phyloP scores from a whole-genome alignment of 2,329 filamentous ascomycete species.

The Arthrobotrys musiformis region DNA sequence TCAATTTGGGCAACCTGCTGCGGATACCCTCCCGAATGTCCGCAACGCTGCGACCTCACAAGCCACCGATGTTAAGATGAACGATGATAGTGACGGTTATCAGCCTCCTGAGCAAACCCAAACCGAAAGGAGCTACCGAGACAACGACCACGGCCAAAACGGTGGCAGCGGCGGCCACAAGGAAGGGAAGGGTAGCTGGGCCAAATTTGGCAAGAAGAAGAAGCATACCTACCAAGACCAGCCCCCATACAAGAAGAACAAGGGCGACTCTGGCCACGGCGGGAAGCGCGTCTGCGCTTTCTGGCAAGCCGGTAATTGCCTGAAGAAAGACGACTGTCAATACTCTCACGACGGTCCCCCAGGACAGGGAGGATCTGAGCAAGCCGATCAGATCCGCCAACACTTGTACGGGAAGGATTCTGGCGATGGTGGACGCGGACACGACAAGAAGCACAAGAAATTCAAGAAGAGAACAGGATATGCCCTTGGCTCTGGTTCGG shows the following conservation, averaged over 20 bases:
- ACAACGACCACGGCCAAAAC: conserved; percentile 15
- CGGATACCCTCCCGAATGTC: conserved; percentile 12
- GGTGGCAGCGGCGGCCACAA: conserved; percentile 5
- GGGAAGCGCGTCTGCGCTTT: conserved; percentile 50
- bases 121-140: conserved; percentile 36
- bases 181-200: conserved; percentile 51
- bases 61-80: conserved; percentile 39
- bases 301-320: conserved; percentile 50
- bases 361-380: conserved; percentile 47
- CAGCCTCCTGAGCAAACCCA: conserved; percentile 40
- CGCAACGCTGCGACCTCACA: background rate
- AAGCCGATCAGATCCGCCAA: conserved; percentile 53
- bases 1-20: conserved; percentile 14
- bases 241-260: conserved; percentile 47
- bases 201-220: conserved; percentile 54
- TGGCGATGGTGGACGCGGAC: conserved; percentile 14
- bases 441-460: conserved; percentile 54
- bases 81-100: conserved; percentile 37
- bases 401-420: conserved; percentile 48
- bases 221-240: conserved; percentile 48
- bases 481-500: conserved; percentile 40
- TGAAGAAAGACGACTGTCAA: conserved; percentile 53
- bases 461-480: conserved; percentile 44
- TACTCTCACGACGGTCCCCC: conserved; percentile 54
- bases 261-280: conserved; percentile 29